phyloP scores from a whole-genome alignment of 2,329 filamentous ascomycete genomes.

The Tetracladium maxilliforme region DNA sequence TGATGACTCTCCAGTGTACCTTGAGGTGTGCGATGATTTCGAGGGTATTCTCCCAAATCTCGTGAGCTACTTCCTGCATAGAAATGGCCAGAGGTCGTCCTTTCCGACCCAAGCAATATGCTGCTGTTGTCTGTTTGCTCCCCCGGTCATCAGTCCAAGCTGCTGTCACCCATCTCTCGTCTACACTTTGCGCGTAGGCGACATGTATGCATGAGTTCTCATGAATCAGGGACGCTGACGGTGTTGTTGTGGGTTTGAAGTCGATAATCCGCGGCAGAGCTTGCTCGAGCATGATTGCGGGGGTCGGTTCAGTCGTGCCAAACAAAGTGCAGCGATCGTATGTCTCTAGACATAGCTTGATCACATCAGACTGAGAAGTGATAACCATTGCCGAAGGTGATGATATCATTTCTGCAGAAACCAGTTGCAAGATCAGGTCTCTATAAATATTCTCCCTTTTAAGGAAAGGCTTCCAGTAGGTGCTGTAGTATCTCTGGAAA shows the following conservation, averaged over 20 bases:
- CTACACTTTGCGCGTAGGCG: constrained; percentile 61
- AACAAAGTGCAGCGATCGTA: constrained; percentile 60
- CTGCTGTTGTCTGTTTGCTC: constrained; percentile 55
- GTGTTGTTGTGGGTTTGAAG: constrained; percentile 54
- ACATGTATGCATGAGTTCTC: constrained; percentile 73
- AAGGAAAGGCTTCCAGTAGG: constrained; percentile 35
- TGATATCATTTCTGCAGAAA: constrained; percentile 54
- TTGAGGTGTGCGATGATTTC: constrained; percentile 57
- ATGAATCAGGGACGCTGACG: constrained; percentile 58
- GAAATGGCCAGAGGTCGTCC: constrained; percentile 31
- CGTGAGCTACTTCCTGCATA: constrained; percentile 51
- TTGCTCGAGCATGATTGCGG: constrained; percentile 60
- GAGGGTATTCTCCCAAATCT: constrained; percentile 67
- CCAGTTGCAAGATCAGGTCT: constrained; percentile 64
- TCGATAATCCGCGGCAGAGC: constrained; percentile 56
- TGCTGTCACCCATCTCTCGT: constrained; percentile 64
- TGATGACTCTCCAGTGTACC: constrained; percentile 63
- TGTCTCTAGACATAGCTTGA: constrained; percentile 54
- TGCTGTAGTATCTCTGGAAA: constrained; percentile 58
- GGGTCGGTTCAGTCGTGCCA: constrained; percentile 41
- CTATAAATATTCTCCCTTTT: constrained; percentile 34
- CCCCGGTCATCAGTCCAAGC: constrained; percentile 73
- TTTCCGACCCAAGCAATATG: constrained; percentile 56
- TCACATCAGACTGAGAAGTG: constrained; percentile 43
- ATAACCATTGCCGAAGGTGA: constrained; percentile 47